Conservation (phyloP, 176 grass and related monocot genomes). For the Chloris gayana region DNA sequence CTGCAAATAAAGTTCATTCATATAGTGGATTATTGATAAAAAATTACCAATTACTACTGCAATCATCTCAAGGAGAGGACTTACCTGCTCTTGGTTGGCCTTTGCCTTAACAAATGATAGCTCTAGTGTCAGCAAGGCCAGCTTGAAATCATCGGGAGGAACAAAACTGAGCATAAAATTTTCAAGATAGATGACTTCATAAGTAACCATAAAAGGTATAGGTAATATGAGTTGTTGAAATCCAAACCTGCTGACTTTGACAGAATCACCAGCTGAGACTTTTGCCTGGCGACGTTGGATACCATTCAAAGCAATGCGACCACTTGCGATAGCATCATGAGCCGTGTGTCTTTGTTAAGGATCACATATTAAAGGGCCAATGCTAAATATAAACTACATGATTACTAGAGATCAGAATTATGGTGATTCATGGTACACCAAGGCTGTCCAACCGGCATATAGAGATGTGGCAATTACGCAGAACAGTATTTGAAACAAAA, state of each 20-base stretch:
- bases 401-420: background rate
- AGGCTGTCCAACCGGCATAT: background rate
- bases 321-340: slow-evolving; percentile 31
- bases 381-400: background rate
- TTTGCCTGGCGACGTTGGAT: slow-evolving; percentile 65
- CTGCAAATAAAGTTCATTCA: slow-evolving; percentile 50
- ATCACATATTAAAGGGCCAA: background rate
- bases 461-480: background rate
- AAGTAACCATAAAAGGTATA: slow-evolving; percentile 15
- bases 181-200: slow-evolving; percentile 29
- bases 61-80: background rate
- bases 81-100: slow-evolving; percentile 52
- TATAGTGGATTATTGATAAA: slow-evolving; percentile 17
- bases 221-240: background rate
- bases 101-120: slow-evolving; percentile 61
- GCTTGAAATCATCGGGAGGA: slow-evolving; percentile 65
- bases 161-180: slow-evolving; percentile 56
- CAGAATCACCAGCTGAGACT: slow-evolving; percentile 62
- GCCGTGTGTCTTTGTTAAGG: background rate
- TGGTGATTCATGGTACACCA: background rate
- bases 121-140: slow-evolving; percentile 65
- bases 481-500: background rate
- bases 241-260: slow-evolving; percentile 55
- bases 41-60: slow-evolving; percentile 5
- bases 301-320: slow-evolving; percentile 61